A percentile compares a stretch with the other conserved stretches of the same genome.
These are phyloP conservation scores for Selaginella tamariscina DNA, from an alignment of 75 land plant genomes.

Conservation along the genomic window DNA sequence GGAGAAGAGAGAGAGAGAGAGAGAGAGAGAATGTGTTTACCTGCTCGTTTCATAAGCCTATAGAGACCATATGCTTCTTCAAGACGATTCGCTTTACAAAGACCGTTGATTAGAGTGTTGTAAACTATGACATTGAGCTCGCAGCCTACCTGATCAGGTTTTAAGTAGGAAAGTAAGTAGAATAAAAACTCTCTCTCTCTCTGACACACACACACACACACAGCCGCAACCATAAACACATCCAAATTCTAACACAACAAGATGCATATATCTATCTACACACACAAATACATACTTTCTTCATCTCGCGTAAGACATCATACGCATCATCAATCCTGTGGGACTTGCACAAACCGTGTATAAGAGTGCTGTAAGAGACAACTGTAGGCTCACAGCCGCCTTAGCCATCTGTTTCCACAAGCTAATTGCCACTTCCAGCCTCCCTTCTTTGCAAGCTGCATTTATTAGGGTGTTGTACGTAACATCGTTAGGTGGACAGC, in stretches of 20 bases:
- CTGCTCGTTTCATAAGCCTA: neutral
- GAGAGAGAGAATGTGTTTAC: too few species aligned
- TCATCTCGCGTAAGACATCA: neutral
- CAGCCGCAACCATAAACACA: too few species aligned
- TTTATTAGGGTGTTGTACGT: neutral
- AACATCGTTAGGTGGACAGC: neutral
- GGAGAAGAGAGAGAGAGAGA: too few species aligned
- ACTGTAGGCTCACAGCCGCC: neutral
- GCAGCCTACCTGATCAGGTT: neutral
- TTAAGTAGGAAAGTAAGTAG: too few species aligned
- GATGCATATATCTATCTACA: too few species aligned
- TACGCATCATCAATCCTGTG: neutral
- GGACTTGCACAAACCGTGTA: neutral
- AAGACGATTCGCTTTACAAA: neutral
- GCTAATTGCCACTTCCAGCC: neutral
- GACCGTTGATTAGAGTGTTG: neutral
- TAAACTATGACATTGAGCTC: neutral
- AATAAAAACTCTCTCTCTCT: too few species aligned
- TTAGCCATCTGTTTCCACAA: neutral
- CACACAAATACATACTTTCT: too few species aligned
- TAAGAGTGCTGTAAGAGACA: neutral
- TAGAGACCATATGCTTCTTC: neutral
- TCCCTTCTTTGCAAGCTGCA: neutral
- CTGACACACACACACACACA: too few species aligned
- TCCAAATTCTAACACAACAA: too few species aligned